Evolutionary conservation across 2,329 filamentous ascomycete genomes (phyloP), one percentile per base, ranked within the genome.

Genomic region (Diplocarpon rosae): DNA sequence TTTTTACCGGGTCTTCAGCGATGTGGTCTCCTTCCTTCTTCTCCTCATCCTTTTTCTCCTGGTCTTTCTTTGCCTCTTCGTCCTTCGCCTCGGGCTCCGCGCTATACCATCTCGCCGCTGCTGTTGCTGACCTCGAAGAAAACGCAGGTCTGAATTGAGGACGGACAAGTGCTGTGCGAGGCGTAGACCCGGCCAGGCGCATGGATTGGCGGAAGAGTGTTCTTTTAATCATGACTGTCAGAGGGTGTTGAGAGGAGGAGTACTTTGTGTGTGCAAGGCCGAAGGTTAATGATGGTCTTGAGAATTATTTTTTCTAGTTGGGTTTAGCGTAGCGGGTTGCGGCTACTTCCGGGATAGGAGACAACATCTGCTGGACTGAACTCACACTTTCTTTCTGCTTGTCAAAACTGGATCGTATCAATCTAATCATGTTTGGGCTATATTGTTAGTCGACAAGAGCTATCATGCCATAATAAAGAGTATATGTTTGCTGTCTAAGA

Each of bases 1-100:
- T 79, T 63, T 76, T 74, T 37, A 75, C 45, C 29, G 70, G 66
- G 39, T 72, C 68, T 27, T 58, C 58, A 38, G 59, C 57, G 42
- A 63, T 63, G 33, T 62, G 55, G 32, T 60, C 60, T 39, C 60
- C 60, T 36, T 55, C 55, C 11, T 62, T 55, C 32, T 62, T 55
- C 49, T 67, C 63, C 32, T 60, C 60, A 38, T 61, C 60, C 35
- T 55, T 55, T 11, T 62, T 55, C 32, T 61, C 55, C 49, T 68
- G 63, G 16, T 40, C 63, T 56, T 28, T 59, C 56, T 20, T 59
- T 55, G 49, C 39, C 17, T 68, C 66, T 44, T 63, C 62, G 44
- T 66, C 63, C 57, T 68, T 63, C 36, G 60, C 62, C 43, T 70
- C 65, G 50, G 68, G 65, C 56, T 71, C 65, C 16, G 66, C 59